Conservation (phyloP, 805 yeast species). For the Ogataea dorogensis region DNA sequence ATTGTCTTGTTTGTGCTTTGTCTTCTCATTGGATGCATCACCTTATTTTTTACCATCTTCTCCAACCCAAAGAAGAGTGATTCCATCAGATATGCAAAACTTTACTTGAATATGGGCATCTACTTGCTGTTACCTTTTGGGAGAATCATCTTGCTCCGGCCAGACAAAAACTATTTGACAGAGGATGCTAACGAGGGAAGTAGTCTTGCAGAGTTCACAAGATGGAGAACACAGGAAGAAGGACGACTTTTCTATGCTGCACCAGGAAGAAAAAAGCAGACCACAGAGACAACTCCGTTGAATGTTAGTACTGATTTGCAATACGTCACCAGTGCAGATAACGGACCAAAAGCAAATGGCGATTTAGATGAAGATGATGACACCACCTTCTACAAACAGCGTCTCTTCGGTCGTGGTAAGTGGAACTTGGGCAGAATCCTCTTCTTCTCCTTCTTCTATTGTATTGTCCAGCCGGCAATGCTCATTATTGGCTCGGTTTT, state of each 20-base stretch:
- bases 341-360: conserved; percentile 1
- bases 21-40: conserved; percentile 45
- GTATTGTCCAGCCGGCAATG: conserved; percentile 66
- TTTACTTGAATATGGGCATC: conserved; percentile 60
- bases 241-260: conserved; percentile 82
- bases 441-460: conserved; percentile 70
- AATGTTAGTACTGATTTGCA: conserved; percentile 3
- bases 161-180: conserved; percentile 74
- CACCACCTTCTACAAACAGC: conserved; percentile 29
- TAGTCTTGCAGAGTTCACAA: conserved; percentile 75
- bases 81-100: conserved; percentile 61
- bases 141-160: conserved; percentile 71
- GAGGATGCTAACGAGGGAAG: conserved; percentile 92
- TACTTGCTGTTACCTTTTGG: conserved; percentile 88
- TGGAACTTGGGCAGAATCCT: conserved; percentile 85
- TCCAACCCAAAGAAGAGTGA: conserved; percentile 42
- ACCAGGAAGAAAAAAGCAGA: conserved; percentile 29
- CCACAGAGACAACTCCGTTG: conserved; percentile 24
- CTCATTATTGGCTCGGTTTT: conserved; percentile 53
- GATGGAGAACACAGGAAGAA: conserved; percentile 82
- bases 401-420: conserved; percentile 87
- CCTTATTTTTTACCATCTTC: conserved; percentile 44
- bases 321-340: conserved; percentile 1
- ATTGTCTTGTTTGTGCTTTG: conserved; percentile 54
- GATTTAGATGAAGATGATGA: conserved; percentile 30